phyloP scores from a whole-genome alignment of 768 basidiomycete genomes.

The Coprinopsis strossmayeri region DNA sequence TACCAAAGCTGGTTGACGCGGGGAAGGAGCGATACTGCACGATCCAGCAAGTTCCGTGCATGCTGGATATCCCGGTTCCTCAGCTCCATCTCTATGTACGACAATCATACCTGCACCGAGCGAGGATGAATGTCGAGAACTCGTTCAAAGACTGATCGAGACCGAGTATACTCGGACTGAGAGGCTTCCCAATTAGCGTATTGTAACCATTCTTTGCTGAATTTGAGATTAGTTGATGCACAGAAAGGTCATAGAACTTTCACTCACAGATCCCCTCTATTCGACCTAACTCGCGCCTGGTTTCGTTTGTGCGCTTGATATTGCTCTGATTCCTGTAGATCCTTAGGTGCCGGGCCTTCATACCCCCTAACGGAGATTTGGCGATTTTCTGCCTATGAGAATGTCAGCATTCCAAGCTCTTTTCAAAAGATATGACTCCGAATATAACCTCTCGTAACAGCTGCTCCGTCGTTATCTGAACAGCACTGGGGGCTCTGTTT shows the following conservation, averaged over 20 bases:
- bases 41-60: background rate
- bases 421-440: too few species aligned
- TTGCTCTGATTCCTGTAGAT: slow-evolving; percentile 85
- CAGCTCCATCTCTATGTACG: background rate
- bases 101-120: background rate
- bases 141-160: background rate
- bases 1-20: background rate
- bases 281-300: background rate
- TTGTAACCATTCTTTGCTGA: background rate
- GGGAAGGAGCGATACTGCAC: background rate
- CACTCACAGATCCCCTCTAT: background rate
- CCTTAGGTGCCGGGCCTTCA: slow-evolving; percentile 56
- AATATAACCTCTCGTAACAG: slow-evolving; percentile 89
- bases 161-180: background rate
- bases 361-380: slow-evolving; percentile 87
- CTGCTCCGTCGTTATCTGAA: slow-evolving; percentile 97
- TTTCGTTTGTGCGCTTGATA: background rate
- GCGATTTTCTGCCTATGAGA: slow-evolving; percentile 80
- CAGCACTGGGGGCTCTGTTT: slow-evolving; percentile 89
- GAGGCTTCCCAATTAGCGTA: background rate
- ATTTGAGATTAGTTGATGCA: background rate
- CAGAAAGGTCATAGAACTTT: background rate
- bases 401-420: slow-evolving; percentile 1
- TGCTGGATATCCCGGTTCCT: background rate
- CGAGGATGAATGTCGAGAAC: background rate